phyloP scores from a whole-genome alignment of 192 early-diverging fungal species.

The Chytriomyces confervae region DNA sequence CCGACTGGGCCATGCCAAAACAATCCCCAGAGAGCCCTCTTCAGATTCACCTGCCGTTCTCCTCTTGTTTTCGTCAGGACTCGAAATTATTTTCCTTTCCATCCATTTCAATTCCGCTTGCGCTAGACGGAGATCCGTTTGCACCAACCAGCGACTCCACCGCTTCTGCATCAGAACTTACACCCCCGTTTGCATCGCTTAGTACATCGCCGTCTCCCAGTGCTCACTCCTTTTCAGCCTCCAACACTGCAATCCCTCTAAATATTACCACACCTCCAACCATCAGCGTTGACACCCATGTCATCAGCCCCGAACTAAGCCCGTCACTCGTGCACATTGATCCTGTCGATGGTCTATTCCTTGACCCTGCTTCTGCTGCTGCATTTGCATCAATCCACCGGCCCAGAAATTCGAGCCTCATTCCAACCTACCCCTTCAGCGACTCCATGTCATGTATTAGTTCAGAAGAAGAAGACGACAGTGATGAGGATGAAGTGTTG shows the following conservation, averaged over 20 bases:
- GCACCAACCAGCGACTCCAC: too few species aligned
- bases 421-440: not conserved
- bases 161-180: not conserved
- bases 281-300: not conserved
- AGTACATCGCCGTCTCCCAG: not conserved
- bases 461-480: slow-evolving; percentile 5
- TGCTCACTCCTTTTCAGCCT: not conserved
- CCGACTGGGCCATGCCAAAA: too few species aligned
- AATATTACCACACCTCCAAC: too few species aligned
- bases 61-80: too few species aligned
- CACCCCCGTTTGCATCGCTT: not conserved
- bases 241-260: not conserved
- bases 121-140: too few species aligned
- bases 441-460: slow-evolving; percentile 9
- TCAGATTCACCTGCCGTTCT: too few species aligned
- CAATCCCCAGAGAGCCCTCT: too few species aligned
- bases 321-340: not conserved
- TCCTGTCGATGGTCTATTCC: not conserved
- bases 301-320: not conserved
- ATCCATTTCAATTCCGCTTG: too few species aligned
- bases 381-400: not conserved
- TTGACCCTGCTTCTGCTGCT: not conserved
- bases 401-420: not conserved
- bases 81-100: too few species aligned
- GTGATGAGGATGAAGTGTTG: slow-evolving; percentile 18